Percentiles rank a stretch among this genome's conserved stretches.
Conservation (phyloP, 768 basidiomycete species). For the Fibroporia radiculosa region DNA sequence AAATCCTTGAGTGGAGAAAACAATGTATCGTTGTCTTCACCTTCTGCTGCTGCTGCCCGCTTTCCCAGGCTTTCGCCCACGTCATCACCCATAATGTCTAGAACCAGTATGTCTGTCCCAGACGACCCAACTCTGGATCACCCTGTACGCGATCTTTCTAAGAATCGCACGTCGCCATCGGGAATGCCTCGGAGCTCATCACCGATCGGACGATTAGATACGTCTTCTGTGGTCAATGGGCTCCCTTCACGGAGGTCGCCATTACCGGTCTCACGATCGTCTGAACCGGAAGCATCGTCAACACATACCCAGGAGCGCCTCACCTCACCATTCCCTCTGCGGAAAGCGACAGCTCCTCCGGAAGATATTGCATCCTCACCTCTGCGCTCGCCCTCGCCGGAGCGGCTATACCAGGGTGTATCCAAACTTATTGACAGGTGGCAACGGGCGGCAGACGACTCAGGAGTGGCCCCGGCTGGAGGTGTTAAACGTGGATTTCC, state of each 20-base stretch:
- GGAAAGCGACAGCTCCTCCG: constrained; percentile 5
- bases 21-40: constrained; percentile 7
- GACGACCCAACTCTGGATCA: no score
- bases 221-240: constrained; percentile 9
- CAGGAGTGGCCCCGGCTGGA: neutral
- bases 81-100: constrained; percentile 16
- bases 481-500: constrained; percentile 8
- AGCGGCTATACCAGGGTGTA: constrained; percentile 75
- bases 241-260: constrained; percentile 14
- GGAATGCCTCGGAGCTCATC: neutral
- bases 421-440: constrained; percentile 82
- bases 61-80: constrained; percentile 22
- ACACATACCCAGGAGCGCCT: constrained; percentile 2
- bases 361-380: constrained; percentile 1
- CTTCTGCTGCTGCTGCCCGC: constrained; percentile 20
- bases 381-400: constrained; percentile 55
- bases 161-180: constrained; percentile 9
- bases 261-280: constrained; percentile 8
- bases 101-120: constrained; percentile 15
- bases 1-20: neutral
- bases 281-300: constrained; percentile 7
- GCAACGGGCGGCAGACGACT: constrained; percentile 64
- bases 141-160: no score
- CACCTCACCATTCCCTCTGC: constrained; percentile 8
- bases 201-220: neutral